Evolutionary conservation across 345 rosid genomes (phyloP).

Genomic region (Nephelium lappaceum): DNA sequence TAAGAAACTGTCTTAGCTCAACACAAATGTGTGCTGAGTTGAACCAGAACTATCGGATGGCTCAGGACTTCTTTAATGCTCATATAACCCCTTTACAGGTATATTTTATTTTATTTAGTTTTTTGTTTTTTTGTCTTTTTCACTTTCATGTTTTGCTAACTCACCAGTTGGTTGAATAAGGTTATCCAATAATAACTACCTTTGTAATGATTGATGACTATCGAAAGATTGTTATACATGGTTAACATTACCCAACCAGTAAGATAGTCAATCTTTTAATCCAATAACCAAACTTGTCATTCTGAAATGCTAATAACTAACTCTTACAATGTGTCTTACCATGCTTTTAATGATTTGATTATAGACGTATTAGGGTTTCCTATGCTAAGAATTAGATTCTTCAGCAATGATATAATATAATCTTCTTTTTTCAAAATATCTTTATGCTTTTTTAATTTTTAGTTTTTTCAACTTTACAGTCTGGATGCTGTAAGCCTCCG

Average conservation of each 20-base stretch:
- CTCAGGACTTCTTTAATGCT: slow-evolving; percentile 91
- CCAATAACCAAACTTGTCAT: neutral
- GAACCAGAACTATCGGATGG: slow-evolving; percentile 73
- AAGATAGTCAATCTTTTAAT: neutral
- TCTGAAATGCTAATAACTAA: neutral
- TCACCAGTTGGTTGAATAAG: too few relatives aligned
- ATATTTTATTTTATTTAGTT: neutral
- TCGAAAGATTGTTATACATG: too few relatives aligned
- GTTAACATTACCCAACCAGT: too few relatives aligned
- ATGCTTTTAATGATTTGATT: too few relatives aligned
- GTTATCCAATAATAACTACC: too few relatives aligned
- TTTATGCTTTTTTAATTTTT: neutral
- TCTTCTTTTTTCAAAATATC: slow-evolving; percentile 6
- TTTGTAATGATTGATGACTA: too few relatives aligned
- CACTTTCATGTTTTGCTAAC: neutral
- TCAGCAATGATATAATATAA: neutral
- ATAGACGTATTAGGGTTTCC: neutral
- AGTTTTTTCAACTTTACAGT: slow-evolving; percentile 33
- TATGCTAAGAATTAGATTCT: slow-evolving; percentile 18
- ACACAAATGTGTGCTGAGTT: slow-evolving; percentile 69
- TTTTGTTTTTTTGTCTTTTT: neutral
- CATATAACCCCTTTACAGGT: slow-evolving; percentile 83
- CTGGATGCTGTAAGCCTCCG: slow-evolving; percentile 83
- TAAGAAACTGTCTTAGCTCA: slow-evolving; percentile 69
- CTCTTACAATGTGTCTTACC: too few relatives aligned